Base-by-base conservation (phyloP, 495 filamentous ascomycete species). In the Podospora pseudoanserina region DNA sequence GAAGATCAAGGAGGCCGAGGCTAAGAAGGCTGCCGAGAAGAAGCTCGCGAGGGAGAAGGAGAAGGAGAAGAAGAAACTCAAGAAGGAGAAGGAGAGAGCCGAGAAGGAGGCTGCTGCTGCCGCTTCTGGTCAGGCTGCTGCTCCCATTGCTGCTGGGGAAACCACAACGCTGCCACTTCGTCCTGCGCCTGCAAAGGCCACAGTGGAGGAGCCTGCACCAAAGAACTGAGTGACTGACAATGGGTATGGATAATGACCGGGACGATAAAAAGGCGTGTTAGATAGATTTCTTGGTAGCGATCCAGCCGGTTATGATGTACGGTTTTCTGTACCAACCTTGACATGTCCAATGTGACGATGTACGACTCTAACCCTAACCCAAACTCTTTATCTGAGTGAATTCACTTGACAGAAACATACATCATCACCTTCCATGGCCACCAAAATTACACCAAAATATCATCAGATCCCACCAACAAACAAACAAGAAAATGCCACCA, bases 1-100 rank as follows among this genome's bases (percentile, higher is more conserved):
- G 18, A 78, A 79, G 64, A 65, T 71, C 66, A 78, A 77, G 68
- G 69, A 60, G 19, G 64, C 71, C 32, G 72, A 68, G 67, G 74
- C 69, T 54, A 73, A 72, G 72, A 67, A 72, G 70, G 70, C 67
- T 15, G 67, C 65, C 18, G 70, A 69, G 60, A 73, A 67, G 71
- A 75, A 71, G 66, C 68, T 61, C 20, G 73, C 74, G 49, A 74
- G 70, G 67, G 69, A 71, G 9, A 76, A 58, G 61, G 75, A 74
- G 72, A 76, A 73, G 69, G 71, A 73, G 66, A 73, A 69, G 61
- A 72, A 72, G 67, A 73, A 73, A 64, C 63, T 61, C 19, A 75
- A 74, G 69, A 77, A 77, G 67, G 39, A 49, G 39, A 49, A 49
- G 39, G 39, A 49, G 39, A 49, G 13, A 11, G 73, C 71, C 19